Evolutionary conservation across 495 filamentous ascomycete genomes (phyloP), one percentile per base, ranked within the genome.

Genomic region (Penicillium goetzii): DNA sequence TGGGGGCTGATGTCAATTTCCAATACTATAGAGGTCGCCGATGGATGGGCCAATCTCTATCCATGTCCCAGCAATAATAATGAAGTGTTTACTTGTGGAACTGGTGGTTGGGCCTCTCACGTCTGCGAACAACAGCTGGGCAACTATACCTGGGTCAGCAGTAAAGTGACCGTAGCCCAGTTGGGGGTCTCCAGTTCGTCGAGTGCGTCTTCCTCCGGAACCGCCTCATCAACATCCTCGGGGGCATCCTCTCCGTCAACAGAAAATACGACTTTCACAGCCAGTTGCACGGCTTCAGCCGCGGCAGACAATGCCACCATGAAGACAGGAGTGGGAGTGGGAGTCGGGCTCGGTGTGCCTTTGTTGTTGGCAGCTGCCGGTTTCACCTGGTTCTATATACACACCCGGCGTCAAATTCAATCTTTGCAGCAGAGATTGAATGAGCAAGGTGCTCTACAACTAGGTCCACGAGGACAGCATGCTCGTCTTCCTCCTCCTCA

Each of bases 61-160:
- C 43, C 43, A 12, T 47, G 43, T 25, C 43, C 43, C n/a, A 47
- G 43, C n/a, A 47, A 47, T n/a, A 47, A 47, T 25, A 47, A 47
- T 12, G 43, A 47, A 25, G 43, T 47, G 9, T 47, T 47, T 10
- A 47, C 43, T 17, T 47, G 21, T 47, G 43, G 43, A 25, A 47
- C 19, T 21, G 19, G 1, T 14, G 43, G 43, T 7, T 47, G 43
- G 43, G 43, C 43, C 43, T 17, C 15, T 14, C 43, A 47, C 43
- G 43, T 47, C 43, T 47, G 21, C 21, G 21, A 47, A 0, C 19
- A 47, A 47, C 43, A 47, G 2, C 43, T 47, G 43, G 43, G 43
- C 43, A 45, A 45, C 19, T 45, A 45, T 45, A 45, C 41, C 9
- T 45, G 41, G 41, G 41, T 21, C 7, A 23, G 43, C 19, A 47